These are phyloP conservation scores for Erucastrum elatum DNA, from an alignment of 345 rosid genomes.

Conservation along the genomic window DNA sequence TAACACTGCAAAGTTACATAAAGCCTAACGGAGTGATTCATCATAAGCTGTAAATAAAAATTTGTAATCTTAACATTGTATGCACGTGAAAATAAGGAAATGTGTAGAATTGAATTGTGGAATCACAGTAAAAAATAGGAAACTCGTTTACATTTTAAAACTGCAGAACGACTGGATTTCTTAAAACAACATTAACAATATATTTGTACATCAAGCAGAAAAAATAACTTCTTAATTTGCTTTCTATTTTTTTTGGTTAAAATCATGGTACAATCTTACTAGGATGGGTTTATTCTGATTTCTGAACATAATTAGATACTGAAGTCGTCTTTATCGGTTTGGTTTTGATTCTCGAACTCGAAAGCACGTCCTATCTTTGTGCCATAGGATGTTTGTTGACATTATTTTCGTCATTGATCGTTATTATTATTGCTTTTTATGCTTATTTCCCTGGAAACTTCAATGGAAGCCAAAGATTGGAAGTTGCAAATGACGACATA, in stretches of 20 bases:
- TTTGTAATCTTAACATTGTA: neutral
- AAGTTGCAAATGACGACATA: neutral
- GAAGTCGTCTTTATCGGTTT: neutral
- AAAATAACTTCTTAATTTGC: too few relatives aligned
- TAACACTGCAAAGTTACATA: neutral
- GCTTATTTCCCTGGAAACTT: neutral
- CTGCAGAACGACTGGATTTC: too few relatives aligned
- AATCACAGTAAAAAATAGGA: neutral
- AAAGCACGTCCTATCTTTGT: neutral
- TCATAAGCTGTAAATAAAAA: neutral
- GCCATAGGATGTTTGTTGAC: neutral
- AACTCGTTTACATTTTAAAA: neutral
- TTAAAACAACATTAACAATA: too few relatives aligned
- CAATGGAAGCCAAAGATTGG: neutral
- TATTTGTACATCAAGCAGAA: too few relatives aligned
- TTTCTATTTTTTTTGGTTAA: too few relatives aligned
- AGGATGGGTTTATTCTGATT: too few relatives aligned
- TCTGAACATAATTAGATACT: neutral
- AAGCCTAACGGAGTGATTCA: neutral
- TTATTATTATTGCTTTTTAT: neutral
- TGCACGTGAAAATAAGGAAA: neutral
- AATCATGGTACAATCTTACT: too few relatives aligned
- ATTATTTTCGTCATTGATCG: neutral
- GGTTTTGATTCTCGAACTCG: neutral
- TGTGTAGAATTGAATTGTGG: neutral